A percentile compares a stretch with the other conserved stretches of the same genome.
Conservation (phyloP, 805 yeast genomes). For the Citeromyces matritensis region DNA sequence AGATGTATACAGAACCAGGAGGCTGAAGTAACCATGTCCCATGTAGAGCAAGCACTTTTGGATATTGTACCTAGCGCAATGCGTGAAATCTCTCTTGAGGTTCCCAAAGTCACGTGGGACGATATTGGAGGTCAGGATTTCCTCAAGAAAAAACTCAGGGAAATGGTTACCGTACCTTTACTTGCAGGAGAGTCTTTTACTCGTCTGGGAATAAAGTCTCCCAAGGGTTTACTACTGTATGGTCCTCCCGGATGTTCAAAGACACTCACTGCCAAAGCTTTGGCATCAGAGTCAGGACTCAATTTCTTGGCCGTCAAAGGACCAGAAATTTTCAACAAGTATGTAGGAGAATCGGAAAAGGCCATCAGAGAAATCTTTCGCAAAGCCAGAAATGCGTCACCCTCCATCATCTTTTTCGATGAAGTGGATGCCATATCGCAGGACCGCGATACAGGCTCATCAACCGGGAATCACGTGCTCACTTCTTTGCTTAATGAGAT, state of each 20-base stretch:
- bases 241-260: slow-evolving; percentile 99
- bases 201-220: slow-evolving; percentile 72
- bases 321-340: slow-evolving; percentile 86
- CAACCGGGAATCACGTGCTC: slow-evolving; percentile 69
- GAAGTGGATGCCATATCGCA: slow-evolving; percentile 91
- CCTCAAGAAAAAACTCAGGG: slow-evolving; percentile 66
- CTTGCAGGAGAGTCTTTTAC: slow-evolving; percentile 68
- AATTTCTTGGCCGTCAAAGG: slow-evolving; percentile 94
- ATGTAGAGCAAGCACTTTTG: slow-evolving; percentile 56
- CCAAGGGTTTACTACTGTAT: slow-evolving; percentile 82
- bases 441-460: slow-evolving; percentile 40
- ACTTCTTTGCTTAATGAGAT: slow-evolving; percentile 88
- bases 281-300: slow-evolving; percentile 90
- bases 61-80: slow-evolving; percentile 93
- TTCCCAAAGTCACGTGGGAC: slow-evolving; percentile 86
- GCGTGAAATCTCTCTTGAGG: slow-evolving; percentile 88
- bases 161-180: slow-evolving; percentile 85
- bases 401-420: slow-evolving; percentile 91
- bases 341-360: slow-evolving; percentile 91
- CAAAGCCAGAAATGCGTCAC: slow-evolving; percentile 84
- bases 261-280: slow-evolving; percentile 86
- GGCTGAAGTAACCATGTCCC: slow-evolving; percentile 33
- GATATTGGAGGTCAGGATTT: slow-evolving; percentile 94
- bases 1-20: slow-evolving; percentile 47
- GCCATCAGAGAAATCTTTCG: slow-evolving; percentile 89